A percentile compares a stretch with the other conserved stretches of the same genome.
These are phyloP conservation scores for Castanopsis chinensis DNA, from an alignment of 306 rosid genomes.

Conservation along the genomic window DNA sequence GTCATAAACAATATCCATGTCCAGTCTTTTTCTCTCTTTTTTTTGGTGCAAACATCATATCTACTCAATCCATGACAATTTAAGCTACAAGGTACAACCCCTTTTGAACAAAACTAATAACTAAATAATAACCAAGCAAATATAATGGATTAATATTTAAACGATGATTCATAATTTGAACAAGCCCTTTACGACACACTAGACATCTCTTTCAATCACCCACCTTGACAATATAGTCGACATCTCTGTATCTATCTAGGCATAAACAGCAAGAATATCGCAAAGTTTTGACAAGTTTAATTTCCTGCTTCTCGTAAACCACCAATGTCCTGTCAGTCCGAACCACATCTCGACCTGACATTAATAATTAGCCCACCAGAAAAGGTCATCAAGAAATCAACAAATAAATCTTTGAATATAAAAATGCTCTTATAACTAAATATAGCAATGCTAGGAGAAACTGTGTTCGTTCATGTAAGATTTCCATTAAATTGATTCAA, in stretches of 20 bases:
- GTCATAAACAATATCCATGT: background rate
- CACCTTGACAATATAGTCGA: conserved; percentile 93
- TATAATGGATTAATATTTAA: background rate
- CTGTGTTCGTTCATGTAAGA: too few relatives aligned
- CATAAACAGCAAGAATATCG: conserved; percentile 93
- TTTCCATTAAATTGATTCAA: too few relatives aligned
- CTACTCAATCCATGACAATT: background rate
- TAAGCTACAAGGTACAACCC: background rate
- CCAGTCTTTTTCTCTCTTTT: background rate
- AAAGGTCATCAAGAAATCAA: background rate
- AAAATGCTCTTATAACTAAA: background rate
- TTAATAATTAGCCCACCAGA: conserved; percentile 8
- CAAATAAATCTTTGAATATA: background rate
- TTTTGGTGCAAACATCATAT: background rate
- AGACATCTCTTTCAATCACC: conserved; percentile 20
- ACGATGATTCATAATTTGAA: background rate
- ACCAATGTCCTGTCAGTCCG: conserved; percentile 93
- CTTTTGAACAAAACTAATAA: background rate
- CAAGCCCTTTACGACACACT: conserved; percentile 9
- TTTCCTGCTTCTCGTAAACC: conserved; percentile 80
- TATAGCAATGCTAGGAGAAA: rapidly evolving
- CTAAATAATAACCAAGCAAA: background rate
- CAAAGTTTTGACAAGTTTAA: conserved; percentile 77
- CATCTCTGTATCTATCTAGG: conserved; percentile 90
- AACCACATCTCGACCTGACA: conserved; percentile 88